Evolutionary conservation across 768 basidiomycete species (phyloP), one percentile per base, ranked within the genome.

Genomic region (Leucocoprinus leucothites): DNA sequence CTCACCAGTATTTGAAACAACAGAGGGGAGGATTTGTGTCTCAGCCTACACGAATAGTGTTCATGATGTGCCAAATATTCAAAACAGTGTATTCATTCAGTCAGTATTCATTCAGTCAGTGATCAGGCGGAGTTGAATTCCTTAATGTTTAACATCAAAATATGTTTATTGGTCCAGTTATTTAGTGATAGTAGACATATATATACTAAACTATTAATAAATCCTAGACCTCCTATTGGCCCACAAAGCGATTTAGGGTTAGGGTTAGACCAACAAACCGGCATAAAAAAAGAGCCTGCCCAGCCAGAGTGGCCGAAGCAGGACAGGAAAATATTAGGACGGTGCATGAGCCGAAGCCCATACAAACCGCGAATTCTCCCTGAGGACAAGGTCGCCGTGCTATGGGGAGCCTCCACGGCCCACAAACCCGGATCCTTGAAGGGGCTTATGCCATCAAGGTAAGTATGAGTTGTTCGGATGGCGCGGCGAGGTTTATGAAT

Each of bases 301-400:
- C 72, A 78, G 74, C 75, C 76, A 77, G 78, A 79, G 77, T 77
- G 81, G 80, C 79, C 76, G 64, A 74, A 76, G 77, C 71, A 72
- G 80, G 79, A 82, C 82, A 69, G 84, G 84, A 76, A 85, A 85
- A 85, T 85, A 85, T 85, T 83, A 62, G 74, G 83, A 85, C 80
- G 76, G 79, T 85, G 82, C 84, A 82, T 84, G 80, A 76, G 75
- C 82, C 80, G 75, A 78, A 81, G 81, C 80, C 66, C 79, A 84
- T 78, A 82, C 81, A 82, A 82, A 67, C 76, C 74, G 64, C 63
- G 60, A 56, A 65, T 62, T 65, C 71, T 73, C 78, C 72, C 76
- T 80, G 78, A 61, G 78, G 78, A 79, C 78, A 80, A 52, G 74
- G 79, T 80, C 78, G 78, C 79, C 79, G 76, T 80, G 79, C 78